Evolutionary conservation across 495 filamentous ascomycete genomes (phyloP), one percentile per base, ranked within the genome.

Genomic region (Tuber aestivum): DNA sequence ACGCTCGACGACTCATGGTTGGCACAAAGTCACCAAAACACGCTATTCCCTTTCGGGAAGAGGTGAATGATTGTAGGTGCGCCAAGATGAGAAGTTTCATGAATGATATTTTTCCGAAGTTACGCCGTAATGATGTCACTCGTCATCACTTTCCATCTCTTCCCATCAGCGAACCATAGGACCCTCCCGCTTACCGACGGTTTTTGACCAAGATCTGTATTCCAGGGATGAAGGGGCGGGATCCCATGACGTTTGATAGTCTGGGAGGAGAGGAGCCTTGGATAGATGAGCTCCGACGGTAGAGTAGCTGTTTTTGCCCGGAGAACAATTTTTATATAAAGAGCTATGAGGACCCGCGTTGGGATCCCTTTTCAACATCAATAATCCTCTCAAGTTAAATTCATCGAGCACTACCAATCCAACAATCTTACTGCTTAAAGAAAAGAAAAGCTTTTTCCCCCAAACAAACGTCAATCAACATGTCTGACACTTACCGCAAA

Each of bases 401-500:
- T 32, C 27, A 65, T 32, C 50, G 3, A 16, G 32, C n/a, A 61
- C 50, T 61, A 61, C 27, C 50, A 56, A 74, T 20, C 5, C 5
- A 37, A 50, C 37, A 41, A 23, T 35, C 41, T 32, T 38, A 75
- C 8, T 61, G 73, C 72, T 40, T 2, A 72, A n/a, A n/a, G n/a
- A n/a, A n/a, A n/a, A n/a, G n/a, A 73, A 32, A 72, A 65, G 32
- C n/a, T 42, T 21, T 27, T 18, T 65, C 32, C 20, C 41, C 32
- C 32, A 65, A 74, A 35, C 42, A 77, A 79, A 75, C n/a, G 74
- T 73, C 80, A 80, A 83, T 76, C 85, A 90, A 80, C 84, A 92
- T 92, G 91, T 89, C 90, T 88, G 90, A 92, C 84, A n/a, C 82
- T 74, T 87, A 85, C 80, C 89, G 90, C 88, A 92, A 92, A 85